Evolutionary conservation across 768 basidiomycete species (phyloP).

Genomic region (Pulveroboletus sp.): DNA sequence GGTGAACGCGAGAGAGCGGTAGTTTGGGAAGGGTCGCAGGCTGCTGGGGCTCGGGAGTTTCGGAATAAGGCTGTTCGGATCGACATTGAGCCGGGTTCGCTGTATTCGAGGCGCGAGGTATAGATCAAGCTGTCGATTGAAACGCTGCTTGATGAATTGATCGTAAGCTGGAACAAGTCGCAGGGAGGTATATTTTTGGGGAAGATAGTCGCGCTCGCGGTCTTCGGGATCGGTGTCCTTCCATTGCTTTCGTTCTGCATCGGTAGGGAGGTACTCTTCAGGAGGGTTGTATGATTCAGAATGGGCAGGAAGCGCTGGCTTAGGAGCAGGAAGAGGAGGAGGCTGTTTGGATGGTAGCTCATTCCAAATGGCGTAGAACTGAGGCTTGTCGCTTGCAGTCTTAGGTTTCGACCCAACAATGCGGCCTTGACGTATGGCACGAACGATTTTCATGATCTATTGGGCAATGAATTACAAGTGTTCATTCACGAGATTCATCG

Average conservation of each 20-base stretch:
- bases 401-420: slow-evolving; percentile 89
- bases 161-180: slow-evolving; percentile 91
- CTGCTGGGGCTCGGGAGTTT: slow-evolving; percentile 91
- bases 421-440: slow-evolving; percentile 93
- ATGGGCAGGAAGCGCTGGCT: slow-evolving; percentile 82
- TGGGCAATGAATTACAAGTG: slow-evolving; percentile 2
- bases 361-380: slow-evolving; percentile 89
- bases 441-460: slow-evolving; percentile 99
- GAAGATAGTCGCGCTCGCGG: slow-evolving; percentile 83
- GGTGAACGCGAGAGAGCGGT: slow-evolving; percentile 64
- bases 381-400: slow-evolving; percentile 55
- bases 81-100: slow-evolving; percentile 82
- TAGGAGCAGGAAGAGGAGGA: slow-evolving; percentile 91
- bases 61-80: slow-evolving; percentile 87
- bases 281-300: slow-evolving; percentile 99
- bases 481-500: background rate
- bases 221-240: slow-evolving; percentile 82
- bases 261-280: slow-evolving; percentile 88
- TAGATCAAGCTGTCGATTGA: slow-evolving; percentile 89
- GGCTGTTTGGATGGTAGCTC: slow-evolving; percentile 68
- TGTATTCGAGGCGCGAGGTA: slow-evolving; percentile 95
- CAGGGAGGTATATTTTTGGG: slow-evolving; percentile 78
- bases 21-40: slow-evolving; percentile 90
- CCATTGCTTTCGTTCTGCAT: slow-evolving; percentile 79
- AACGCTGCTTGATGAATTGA: slow-evolving; percentile 89